Evolutionary conservation across 2,329 filamentous ascomycete genomes (phyloP), one percentile per base, ranked within the genome.

Genomic region (Fusarium burgessii): DNA sequence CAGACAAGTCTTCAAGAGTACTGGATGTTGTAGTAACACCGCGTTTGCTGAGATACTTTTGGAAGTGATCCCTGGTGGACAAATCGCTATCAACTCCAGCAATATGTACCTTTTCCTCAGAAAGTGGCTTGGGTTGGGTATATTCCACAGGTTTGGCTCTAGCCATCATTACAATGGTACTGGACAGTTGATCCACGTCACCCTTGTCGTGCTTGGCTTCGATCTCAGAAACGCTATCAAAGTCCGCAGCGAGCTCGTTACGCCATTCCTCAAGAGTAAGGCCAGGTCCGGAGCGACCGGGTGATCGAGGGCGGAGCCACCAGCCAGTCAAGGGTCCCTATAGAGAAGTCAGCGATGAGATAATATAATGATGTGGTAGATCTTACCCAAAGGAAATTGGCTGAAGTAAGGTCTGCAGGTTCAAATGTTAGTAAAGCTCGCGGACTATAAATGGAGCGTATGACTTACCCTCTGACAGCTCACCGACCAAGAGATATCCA

Each of bases 231-330:
- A 73, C 60, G 25, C 58, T 73, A 33, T 74, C 72, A 12, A 74
- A 74, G 23, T 74, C 72, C 12, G 57, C 50, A 12, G 67, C 61
- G 15, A 74, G 72, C 27, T 74, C 72, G 25, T 38, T 18, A n/a
- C 70, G 70, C 72, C 72, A 74, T 35, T 74, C 72, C n/a, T 74
- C 67, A 54, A 74, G 74, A 7, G 62, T 69, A 15, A 74, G 72
- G 0, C 72, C 72, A 36, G 72, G 72, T 41, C 72, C 72, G 46
- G 72, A 74, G 6, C 72, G 72, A 1, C 72, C 72, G 23, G 72
- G 72, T 12, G 72, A 74, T 51, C 72, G 72, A 51, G 72, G 72
- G 27, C 72, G 72, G 12, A 74, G 58, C 72, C 72, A 74, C 72
- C 72, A 74, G 10, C 72, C 72, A 32, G 72, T 69, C 60, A 74